A percentile compares a stretch with the other conserved stretches of the same genome.
These are phyloP conservation scores for Platismatia glauca DNA, from an alignment of 495 filamentous ascomycete genomes.

Conservation along the genomic window DNA sequence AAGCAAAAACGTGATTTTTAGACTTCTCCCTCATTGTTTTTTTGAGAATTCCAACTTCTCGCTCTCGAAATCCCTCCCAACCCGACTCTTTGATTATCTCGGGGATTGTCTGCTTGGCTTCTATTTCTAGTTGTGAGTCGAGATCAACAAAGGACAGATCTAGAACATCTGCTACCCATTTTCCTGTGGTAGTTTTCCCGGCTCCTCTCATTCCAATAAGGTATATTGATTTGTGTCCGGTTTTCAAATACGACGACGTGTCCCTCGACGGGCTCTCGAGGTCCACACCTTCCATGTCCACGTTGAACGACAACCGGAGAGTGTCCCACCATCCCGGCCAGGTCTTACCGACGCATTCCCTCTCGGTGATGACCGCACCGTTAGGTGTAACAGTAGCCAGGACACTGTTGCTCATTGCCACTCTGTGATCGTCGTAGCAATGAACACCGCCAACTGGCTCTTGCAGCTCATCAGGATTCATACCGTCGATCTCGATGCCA, in stretches of 20 bases:
- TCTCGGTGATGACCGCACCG: conserved; percentile 72
- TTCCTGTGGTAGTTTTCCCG: conserved; percentile 88
- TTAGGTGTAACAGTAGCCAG: conserved; percentile 65
- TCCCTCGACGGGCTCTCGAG: conserved; percentile 36
- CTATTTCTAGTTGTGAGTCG: conserved; percentile 72
- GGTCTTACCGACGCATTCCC: conserved; percentile 94
- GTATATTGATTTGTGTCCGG: conserved; percentile 59
- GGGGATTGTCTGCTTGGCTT: conserved; percentile 65
- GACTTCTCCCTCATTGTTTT: conserved; percentile 64
- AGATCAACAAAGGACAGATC: conserved; percentile 75
- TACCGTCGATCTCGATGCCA: conserved; percentile 78
- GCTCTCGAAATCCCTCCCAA: conserved; percentile 82
- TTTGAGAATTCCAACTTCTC: conserved; percentile 67
- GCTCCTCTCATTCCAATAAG: conserved; percentile 98
- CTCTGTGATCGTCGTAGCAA: conserved; percentile 97
- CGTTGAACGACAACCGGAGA: conserved; percentile 64
- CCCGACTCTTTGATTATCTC: conserved; percentile 70
- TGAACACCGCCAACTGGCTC: conserved; percentile 60
- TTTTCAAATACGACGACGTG: conserved; percentile 29
- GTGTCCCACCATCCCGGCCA: conserved; percentile 99
- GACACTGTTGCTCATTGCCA: conserved; percentile 98
- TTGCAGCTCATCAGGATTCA: conserved; percentile 48
- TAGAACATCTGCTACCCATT: conserved; percentile 68
- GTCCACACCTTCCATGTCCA: conserved; percentile 63
- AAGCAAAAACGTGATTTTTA: conserved; percentile 76